Evolutionary conservation across 2,329 filamentous ascomycete genomes (phyloP).

Genomic region (Fusarium multiceps): DNA sequence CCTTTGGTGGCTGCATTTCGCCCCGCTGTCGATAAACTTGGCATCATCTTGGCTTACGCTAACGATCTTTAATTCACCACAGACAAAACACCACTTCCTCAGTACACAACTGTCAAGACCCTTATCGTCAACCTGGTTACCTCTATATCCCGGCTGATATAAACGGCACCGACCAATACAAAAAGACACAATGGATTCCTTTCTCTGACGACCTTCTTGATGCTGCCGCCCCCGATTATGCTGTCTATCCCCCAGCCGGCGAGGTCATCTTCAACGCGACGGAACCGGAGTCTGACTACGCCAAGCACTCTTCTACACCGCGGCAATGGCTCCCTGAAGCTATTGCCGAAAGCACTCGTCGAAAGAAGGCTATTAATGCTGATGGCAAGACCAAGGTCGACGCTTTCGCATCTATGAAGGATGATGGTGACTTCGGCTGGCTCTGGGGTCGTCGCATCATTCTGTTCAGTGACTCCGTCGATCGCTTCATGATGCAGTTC

Average conservation of each 20-base stretch:
- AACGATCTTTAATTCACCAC: slow-evolving; percentile 9
- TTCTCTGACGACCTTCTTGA: slow-evolving; percentile 64
- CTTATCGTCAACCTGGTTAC: slow-evolving; percentile 63
- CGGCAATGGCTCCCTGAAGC: slow-evolving; percentile 32
- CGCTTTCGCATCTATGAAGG: slow-evolving; percentile 22
- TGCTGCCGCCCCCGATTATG: slow-evolving; percentile 60
- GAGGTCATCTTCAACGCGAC: slow-evolving; percentile 77
- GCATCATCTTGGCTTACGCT: slow-evolving; percentile 21
- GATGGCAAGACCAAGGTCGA: not conserved
- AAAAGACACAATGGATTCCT: slow-evolving; percentile 57
- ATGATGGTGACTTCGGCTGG: slow-evolving; percentile 32
- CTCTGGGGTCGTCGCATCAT: slow-evolving; percentile 41
- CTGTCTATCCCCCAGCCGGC: slow-evolving; percentile 52
- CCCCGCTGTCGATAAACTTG: slow-evolving; percentile 15
- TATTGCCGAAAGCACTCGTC: slow-evolving; percentile 26
- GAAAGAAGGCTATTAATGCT: slow-evolving; percentile 15
- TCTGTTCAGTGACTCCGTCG: slow-evolving; percentile 36
- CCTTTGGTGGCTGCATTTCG: not conserved
- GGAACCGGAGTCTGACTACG: slow-evolving; percentile 40
- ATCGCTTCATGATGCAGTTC: slow-evolving; percentile 39
- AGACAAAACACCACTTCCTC: not conserved
- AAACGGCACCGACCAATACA: slow-evolving; percentile 67
- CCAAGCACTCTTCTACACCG: slow-evolving; percentile 23
- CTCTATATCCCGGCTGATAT: slow-evolving; percentile 60
- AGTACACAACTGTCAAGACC: slow-evolving; percentile 31